Evolutionary conservation across 495 filamentous ascomycete species (phyloP).

Genomic region (Xylaria curta): DNA sequence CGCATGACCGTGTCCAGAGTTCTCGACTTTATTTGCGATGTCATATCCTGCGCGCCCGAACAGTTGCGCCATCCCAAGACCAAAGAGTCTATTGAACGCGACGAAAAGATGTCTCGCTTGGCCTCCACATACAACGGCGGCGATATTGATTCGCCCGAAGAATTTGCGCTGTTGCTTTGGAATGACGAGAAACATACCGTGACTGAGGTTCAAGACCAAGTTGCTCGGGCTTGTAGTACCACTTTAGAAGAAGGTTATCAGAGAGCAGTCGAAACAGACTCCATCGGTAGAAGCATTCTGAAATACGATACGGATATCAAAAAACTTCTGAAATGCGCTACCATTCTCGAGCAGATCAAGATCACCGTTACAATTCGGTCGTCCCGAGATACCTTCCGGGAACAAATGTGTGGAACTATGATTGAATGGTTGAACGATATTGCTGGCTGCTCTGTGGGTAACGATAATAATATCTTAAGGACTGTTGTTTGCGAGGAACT

Average conservation of each 20-base stretch:
- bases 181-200: slow-evolving; percentile 99
- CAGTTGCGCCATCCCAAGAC: slow-evolving; percentile 88
- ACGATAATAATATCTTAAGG: slow-evolving; percentile 79
- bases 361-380: slow-evolving; percentile 95
- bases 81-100: slow-evolving; percentile 74
- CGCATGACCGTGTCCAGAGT: slow-evolving; percentile 82
- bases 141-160: slow-evolving; percentile 61
- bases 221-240: slow-evolving; percentile 85
- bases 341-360: slow-evolving; percentile 91
- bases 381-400: slow-evolving; percentile 89
- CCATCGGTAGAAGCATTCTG: slow-evolving; percentile 83
- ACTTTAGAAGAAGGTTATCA: slow-evolving; percentile 68
- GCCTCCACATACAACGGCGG: slow-evolving; percentile 74
- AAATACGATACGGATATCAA: slow-evolving; percentile 74
- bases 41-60: slow-evolving; percentile 96
- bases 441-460: slow-evolving; percentile 83
- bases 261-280: slow-evolving; percentile 86
- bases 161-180: slow-evolving; percentile 91
- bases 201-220: slow-evolving; percentile 85
- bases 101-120: slow-evolving; percentile 81
- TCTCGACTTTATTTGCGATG: slow-evolving; percentile 94
- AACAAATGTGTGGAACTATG: slow-evolving; percentile 98
- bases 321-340: slow-evolving; percentile 74
- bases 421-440: slow-evolving; percentile 97
- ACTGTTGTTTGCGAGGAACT: slow-evolving; percentile 88